A percentile compares a stretch with the other conserved stretches of the same genome.
Evolutionary conservation across 2,329 filamentous ascomycete species (phyloP).

Genomic region (Stachybotrys chartarum): DNA sequence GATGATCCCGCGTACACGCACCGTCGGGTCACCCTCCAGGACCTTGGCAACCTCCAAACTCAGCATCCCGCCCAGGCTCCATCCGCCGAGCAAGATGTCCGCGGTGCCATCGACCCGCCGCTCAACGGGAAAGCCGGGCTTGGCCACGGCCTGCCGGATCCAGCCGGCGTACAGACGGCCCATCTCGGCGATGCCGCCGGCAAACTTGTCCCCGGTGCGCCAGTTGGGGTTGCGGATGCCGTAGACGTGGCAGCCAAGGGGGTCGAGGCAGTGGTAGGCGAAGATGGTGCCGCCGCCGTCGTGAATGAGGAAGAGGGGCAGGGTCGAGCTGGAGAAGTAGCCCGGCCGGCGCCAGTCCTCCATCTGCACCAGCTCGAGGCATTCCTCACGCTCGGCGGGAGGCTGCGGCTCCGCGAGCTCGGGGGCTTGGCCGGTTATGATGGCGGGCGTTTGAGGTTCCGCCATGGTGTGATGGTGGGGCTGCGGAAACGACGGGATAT

Average conservation of each 20-base stretch:
- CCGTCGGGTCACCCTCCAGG: constrained; percentile 24
- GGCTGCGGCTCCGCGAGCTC: no score
- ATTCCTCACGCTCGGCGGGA: constrained; percentile 7
- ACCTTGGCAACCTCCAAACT: constrained; percentile 42
- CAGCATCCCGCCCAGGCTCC: constrained; percentile 47
- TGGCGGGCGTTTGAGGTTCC: background rate
- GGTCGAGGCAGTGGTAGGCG: constrained; percentile 46
- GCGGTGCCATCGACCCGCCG: constrained; percentile 17
- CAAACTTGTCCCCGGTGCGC: constrained; percentile 36
- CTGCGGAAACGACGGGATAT: background rate
- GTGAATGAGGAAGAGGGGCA: constrained; percentile 51
- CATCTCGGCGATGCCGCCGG: constrained; percentile 48
- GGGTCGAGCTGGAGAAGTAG: constrained; percentile 11
- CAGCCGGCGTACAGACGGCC: constrained; percentile 39
- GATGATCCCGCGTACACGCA: constrained; percentile 41
- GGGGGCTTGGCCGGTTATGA: background rate
- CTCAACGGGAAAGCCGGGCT: constrained; percentile 17
- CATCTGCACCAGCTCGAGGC: constrained; percentile 25
- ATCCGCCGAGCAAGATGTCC: constrained; percentile 45
- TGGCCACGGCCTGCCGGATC: constrained; percentile 30
- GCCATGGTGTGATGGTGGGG: background rate
- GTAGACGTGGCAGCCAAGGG: constrained; percentile 41
- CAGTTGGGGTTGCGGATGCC: constrained; percentile 50
- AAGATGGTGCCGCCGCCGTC: constrained; percentile 56
- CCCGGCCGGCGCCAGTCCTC: constrained; percentile 20